Evolutionary conservation across 805 yeast genomes (phyloP).

Genomic region (Cyberlindnera maclurae): DNA sequence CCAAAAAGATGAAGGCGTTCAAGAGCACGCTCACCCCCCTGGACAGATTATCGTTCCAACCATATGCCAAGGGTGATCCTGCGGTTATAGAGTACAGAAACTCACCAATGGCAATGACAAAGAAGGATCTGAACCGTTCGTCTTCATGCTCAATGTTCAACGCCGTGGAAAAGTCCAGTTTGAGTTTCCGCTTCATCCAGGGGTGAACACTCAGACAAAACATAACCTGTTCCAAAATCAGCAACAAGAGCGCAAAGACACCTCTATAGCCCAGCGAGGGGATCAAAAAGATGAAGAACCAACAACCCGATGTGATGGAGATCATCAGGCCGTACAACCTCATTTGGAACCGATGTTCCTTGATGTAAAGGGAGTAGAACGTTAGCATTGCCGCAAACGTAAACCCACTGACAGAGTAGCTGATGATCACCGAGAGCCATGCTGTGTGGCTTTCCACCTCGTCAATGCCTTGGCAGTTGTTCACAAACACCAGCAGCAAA

Average conservation of each 20-base stretch:
- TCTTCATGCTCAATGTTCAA: conserved; percentile 61
- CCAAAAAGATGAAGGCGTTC: conserved; percentile 41
- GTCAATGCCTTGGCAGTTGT: conserved; percentile 35
- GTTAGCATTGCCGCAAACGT: conserved; percentile 26
- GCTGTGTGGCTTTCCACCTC: conserved; percentile 34
- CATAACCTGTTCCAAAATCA: conserved; percentile 34
- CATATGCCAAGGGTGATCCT: conserved; percentile 38
- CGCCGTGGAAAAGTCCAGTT: conserved; percentile 46
- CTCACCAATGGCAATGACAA: conserved; percentile 60
- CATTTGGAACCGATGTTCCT: conserved; percentile 45
- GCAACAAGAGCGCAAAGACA: conserved; percentile 34
- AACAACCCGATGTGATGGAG: conserved; percentile 30
- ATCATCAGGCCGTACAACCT: conserved; percentile 31
- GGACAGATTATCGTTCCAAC: conserved; percentile 33
- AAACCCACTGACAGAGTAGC: conserved; percentile 34
- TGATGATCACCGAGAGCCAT: conserved; percentile 26
- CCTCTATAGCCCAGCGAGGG: conserved; percentile 35
- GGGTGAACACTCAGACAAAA: conserved; percentile 42
- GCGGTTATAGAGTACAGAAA: conserved; percentile 49
- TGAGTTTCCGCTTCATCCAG: conserved; percentile 32
- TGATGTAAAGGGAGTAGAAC: conserved; percentile 36
- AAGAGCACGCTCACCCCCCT: conserved; percentile 42
- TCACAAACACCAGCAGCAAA: conserved; percentile 44
- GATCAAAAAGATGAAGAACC: conserved; percentile 49
- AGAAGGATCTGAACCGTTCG: conserved; percentile 52